Percentiles rank a stretch among this genome's conserved stretches.
phyloP scores from a whole-genome alignment of 208 protist genomes.

The Crithidia sp. region DNA sequence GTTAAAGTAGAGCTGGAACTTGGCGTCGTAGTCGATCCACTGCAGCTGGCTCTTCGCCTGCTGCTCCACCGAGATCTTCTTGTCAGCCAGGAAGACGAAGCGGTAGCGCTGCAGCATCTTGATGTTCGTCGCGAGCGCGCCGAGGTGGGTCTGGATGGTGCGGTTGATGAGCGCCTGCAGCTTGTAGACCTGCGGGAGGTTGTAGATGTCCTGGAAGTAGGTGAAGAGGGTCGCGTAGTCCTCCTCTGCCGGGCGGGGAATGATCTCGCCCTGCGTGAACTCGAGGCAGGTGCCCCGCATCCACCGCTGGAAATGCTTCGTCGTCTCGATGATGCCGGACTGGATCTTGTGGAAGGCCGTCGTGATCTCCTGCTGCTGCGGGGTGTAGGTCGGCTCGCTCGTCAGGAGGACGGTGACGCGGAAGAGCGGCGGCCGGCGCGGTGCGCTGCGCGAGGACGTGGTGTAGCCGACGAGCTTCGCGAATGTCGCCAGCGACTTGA shows the following conservation, averaged over 20 bases:
- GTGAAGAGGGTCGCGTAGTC: conserved; percentile 90
- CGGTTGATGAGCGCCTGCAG: conserved; percentile 91
- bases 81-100: conserved; percentile 94
- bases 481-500: conserved; percentile 85
- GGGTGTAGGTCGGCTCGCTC: conserved; percentile 92
- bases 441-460: conserved; percentile 35
- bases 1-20: conserved; percentile 95
- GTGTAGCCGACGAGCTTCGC: conserved; percentile 90
- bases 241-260: conserved; percentile 84
- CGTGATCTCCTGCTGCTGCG: conserved; percentile 94
- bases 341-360: conserved; percentile 93
- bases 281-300: conserved; percentile 96
- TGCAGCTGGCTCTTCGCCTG: conserved; percentile 93
- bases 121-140: conserved; percentile 89
- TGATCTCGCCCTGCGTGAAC: conserved; percentile 92
- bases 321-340: conserved; percentile 92
- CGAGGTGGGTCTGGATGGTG: conserved; percentile 92
- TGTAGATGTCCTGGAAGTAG: conserved; percentile 95
- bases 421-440: conserved; percentile 86
- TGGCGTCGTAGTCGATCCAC: conserved; percentile 96
- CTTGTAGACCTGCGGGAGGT: conserved; percentile 90
- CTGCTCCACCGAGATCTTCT: conserved; percentile 95
- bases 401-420: conserved; percentile 93
- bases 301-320: conserved; percentile 96
- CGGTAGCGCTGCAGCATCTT: conserved; percentile 94